Evolutionary conservation across 495 filamentous ascomycete species (phyloP).

Genomic region (Lepidopterella palustris): DNA sequence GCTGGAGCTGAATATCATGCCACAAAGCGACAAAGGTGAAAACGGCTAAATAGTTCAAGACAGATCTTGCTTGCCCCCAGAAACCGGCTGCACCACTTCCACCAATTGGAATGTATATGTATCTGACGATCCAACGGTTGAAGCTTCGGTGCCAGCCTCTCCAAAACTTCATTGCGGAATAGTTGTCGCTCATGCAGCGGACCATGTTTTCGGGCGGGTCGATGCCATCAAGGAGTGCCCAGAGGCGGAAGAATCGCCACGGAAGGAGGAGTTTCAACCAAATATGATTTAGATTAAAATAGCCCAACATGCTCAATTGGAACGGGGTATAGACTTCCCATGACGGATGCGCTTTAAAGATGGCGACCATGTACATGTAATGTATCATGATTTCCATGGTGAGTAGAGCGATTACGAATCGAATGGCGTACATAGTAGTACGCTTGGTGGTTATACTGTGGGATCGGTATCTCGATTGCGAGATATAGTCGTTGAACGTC

Average conservation of each 20-base stretch:
- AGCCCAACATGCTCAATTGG: conserved; percentile 85
- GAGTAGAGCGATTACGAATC: conserved; percentile 76
- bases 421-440: conserved; percentile 71
- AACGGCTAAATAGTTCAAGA: conserved; percentile 71
- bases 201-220: conserved; percentile 98
- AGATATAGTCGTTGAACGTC: conserved; percentile 97
- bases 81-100: conserved; percentile 47
- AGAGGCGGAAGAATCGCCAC: conserved; percentile 96
- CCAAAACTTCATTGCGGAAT: conserved; percentile 90
- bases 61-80: conserved; percentile 41
- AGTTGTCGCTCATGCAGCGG: conserved; percentile 93
- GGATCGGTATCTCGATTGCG: conserved; percentile 68
- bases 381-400: conserved; percentile 92
- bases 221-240: conserved; percentile 80
- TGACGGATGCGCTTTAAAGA: conserved; percentile 68
- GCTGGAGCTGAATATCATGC: conserved; percentile 92
- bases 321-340: conserved; percentile 83
- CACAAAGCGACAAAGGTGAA: conserved; percentile 98
- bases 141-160: conserved; percentile 89
- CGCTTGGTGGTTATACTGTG: conserved; percentile 58
- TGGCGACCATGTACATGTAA: conserved; percentile 89
- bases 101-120: conserved; percentile 90
- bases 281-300: conserved; percentile 94
- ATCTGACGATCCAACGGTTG: conserved; percentile 89
- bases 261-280: conserved; percentile 97